phyloP scores from a whole-genome alignment of 441 rosid genomes.

The Biscutella laevigata region DNA sequence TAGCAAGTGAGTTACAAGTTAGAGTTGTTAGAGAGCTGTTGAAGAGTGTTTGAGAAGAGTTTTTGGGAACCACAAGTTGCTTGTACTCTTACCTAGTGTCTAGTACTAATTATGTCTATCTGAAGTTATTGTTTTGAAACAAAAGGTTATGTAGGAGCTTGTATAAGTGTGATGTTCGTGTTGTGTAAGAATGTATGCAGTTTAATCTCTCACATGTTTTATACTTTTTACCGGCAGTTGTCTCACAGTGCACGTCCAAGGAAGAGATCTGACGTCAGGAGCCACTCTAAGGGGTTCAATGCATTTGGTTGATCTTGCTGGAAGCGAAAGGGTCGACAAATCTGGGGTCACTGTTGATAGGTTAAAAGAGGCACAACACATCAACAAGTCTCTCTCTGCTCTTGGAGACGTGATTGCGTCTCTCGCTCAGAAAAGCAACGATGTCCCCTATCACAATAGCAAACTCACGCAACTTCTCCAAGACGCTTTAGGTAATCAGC shows the following conservation, averaged over 20 bases:
- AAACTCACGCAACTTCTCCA: slow-evolving; percentile 72
- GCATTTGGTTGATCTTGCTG: slow-evolving; percentile 75
- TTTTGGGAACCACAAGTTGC: too few species aligned
- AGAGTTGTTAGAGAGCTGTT: too few species aligned
- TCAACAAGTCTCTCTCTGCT: slow-evolving; percentile 67
- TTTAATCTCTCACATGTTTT: slow-evolving; percentile 16
- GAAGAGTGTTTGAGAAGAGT: too few species aligned
- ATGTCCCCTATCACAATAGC: slow-evolving; percentile 63
- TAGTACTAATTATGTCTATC: too few species aligned
- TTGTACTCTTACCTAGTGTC: too few species aligned
- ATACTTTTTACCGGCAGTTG: slow-evolving; percentile 36
- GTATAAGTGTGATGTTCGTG: too few species aligned
- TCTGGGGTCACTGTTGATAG: slow-evolving; percentile 66
- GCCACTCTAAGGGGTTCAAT: slow-evolving; percentile 43
- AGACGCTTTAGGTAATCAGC: slow-evolving; percentile 53
- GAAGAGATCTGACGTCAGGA: slow-evolving; percentile 57
- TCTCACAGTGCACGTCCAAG: slow-evolving; percentile 65
- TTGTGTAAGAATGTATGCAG: too few species aligned
- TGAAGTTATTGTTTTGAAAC: too few species aligned
- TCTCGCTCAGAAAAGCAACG: slow-evolving; percentile 51
- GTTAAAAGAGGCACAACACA: slow-evolving; percentile 62
- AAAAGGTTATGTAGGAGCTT: too few species aligned
- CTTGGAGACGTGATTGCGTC: slow-evolving; percentile 66
- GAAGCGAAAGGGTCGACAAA: slow-evolving; percentile 68
- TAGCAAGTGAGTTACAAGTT: too few species aligned